Evolutionary conservation across 306 rosid genomes (phyloP).

Genomic region (Ammopiptanthus mongolicus): DNA sequence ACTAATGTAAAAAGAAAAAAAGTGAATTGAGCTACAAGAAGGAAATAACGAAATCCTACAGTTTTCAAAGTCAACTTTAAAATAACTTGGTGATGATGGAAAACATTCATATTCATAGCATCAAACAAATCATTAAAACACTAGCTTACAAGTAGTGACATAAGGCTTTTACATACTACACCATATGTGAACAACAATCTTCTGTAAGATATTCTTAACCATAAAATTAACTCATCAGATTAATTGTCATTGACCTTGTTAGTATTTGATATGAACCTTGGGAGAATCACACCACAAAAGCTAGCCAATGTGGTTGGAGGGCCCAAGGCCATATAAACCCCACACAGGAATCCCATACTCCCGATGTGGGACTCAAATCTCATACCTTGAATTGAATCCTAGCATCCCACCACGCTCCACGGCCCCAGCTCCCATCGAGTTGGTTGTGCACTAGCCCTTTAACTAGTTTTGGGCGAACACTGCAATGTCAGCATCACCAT

Average conservation of each 20-base stretch:
- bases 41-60: neutral
- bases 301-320: too few relatives aligned
- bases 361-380: too few relatives aligned
- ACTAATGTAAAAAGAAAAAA: neutral
- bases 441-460: too few relatives aligned
- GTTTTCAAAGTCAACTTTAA: neutral
- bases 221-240: neutral
- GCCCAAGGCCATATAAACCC: too few relatives aligned
- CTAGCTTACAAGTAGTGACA: neutral
- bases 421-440: too few relatives aligned
- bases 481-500: too few relatives aligned
- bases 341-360: too few relatives aligned
- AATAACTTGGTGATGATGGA: neutral
- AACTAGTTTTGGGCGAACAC: too few relatives aligned
- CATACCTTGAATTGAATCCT: too few relatives aligned
- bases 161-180: too few relatives aligned
- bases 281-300: too few relatives aligned
- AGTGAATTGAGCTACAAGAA: neutral
- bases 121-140: neutral
- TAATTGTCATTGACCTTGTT: neutral
- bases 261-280: neutral
- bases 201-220: neutral
- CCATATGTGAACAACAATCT: neutral
- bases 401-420: too few relatives aligned
- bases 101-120: neutral